Conservation (phyloP, 2,329 filamentous ascomycete species). For the Colletotrichum karsti region DNA sequence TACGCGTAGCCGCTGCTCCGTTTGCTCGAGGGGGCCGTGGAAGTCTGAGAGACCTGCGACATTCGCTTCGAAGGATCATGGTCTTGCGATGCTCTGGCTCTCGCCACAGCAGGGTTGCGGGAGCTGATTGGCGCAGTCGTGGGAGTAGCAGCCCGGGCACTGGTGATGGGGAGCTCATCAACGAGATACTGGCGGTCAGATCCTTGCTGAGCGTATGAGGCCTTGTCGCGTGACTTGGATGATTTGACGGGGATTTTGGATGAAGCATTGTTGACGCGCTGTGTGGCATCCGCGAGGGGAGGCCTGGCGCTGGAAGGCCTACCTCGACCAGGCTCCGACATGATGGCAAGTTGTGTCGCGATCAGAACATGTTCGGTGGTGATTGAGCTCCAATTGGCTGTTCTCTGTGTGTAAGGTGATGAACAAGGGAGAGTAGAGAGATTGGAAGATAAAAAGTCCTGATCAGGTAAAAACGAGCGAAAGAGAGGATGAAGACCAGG, state of each 20-base stretch:
- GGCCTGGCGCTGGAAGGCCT: constrained; percentile 36
- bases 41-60: constrained; percentile 51
- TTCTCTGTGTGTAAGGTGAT: not conserved
- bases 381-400: not conserved
- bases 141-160: not conserved
- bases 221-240: constrained; percentile 39
- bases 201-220: constrained; percentile 1
- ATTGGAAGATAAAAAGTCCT: constrained; percentile 14
- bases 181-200: constrained; percentile 28
- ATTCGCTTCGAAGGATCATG: constrained; percentile 45
- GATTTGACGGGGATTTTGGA: constrained; percentile 38
- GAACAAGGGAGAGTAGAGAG: constrained; percentile 13
- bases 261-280: constrained; percentile 52
- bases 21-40: constrained; percentile 43
- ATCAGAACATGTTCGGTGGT: constrained; percentile 20
- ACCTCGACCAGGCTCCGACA: constrained; percentile 26
- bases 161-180: constrained; percentile 7
- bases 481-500: constrained; percentile 8
- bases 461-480: constrained; percentile 15
- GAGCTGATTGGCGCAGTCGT: constrained; percentile 13
- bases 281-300: constrained; percentile 57
- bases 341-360: constrained; percentile 3
- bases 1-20: constrained; percentile 49
- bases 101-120: constrained; percentile 33
- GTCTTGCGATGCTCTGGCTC: constrained; percentile 37